A percentile compares a stretch with the other conserved stretches of the same genome.
These are phyloP conservation scores for Prunus armeniaca DNA, from an alignment of 306 rosid genomes.

Conservation along the genomic window DNA sequence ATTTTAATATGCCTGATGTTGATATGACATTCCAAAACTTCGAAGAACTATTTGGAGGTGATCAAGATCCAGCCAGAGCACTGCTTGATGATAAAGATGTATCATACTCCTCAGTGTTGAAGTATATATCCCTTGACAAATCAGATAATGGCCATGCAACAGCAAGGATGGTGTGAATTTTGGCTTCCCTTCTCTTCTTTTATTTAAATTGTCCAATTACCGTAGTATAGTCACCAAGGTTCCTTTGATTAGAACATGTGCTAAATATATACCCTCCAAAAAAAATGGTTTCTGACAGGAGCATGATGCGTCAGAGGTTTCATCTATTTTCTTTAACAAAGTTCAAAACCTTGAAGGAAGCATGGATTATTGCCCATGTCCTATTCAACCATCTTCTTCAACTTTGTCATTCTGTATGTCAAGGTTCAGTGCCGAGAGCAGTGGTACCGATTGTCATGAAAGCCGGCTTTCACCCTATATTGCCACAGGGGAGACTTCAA, in stretches of 20 bases:
- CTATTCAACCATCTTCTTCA: conserved; percentile 36
- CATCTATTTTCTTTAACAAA: conserved; percentile 29
- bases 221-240: too few relatives aligned
- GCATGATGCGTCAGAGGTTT: conserved; percentile 42
- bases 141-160: conserved; percentile 42
- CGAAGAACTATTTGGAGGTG: conserved; percentile 77
- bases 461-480: conserved; percentile 17
- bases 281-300: conserved; percentile 33
- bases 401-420: conserved; percentile 39
- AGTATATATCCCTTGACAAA: conserved; percentile 50
- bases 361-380: conserved; percentile 27
- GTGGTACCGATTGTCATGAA: conserved; percentile 31
- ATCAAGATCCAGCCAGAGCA: conserved; percentile 55
- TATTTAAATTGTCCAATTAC: background rate
- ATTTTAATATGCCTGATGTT: conserved; percentile 82
- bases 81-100: conserved; percentile 44
- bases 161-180: conserved; percentile 49
- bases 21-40: conserved; percentile 73
- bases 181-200: conserved; percentile 7
- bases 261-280: too few relatives aligned
- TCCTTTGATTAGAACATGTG: too few relatives aligned
- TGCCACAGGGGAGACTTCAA: background rate
- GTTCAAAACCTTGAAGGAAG: conserved; percentile 19
- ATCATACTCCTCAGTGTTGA: conserved; percentile 49
- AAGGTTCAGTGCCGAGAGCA: conserved; percentile 39